phyloP scores from a whole-genome alignment of 2,329 filamentous ascomycete genomes.

The Emergomyces pasteurianus region DNA sequence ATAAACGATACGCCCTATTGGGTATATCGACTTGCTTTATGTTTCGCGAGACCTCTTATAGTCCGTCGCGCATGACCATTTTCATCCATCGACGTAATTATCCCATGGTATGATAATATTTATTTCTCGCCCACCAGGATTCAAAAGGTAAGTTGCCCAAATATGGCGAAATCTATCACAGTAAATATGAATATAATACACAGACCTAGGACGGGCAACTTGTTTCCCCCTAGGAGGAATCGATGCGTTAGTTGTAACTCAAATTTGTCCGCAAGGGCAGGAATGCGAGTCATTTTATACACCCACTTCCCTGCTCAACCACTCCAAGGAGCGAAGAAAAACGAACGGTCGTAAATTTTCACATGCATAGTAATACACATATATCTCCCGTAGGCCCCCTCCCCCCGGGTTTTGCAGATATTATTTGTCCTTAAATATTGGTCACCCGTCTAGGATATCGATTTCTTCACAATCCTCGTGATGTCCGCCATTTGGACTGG shows the following conservation, averaged over 20 bases:
- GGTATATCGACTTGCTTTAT: conserved; percentile 4
- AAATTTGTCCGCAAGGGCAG: neutral
- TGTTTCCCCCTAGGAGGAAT: neutral
- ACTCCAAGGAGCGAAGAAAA: neutral
- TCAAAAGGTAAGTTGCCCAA: neutral
- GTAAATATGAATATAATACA: neutral
- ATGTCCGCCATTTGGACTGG: conserved; percentile 32
- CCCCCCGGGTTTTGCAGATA: neutral
- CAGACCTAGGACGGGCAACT: neutral
- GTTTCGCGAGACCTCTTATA: neutral
- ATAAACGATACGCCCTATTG: neutral
- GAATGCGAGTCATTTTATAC: neutral
- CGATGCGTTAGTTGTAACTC: neutral
- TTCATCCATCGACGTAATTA: neutral
- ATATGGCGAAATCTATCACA: no score
- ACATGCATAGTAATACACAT: neutral
- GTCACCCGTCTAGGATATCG: conserved; percentile 13
- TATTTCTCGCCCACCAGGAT: neutral
- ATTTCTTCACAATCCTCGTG: conserved; percentile 28
- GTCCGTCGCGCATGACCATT: no score
- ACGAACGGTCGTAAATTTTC: neutral
- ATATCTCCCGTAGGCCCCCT: neutral
- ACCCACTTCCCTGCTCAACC: neutral
- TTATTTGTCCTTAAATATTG: no score
- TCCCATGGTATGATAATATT: neutral